Percentiles rank a stretch among this genome's conserved stretches.
Conservation (phyloP, 257 asterid genomes). For the Nicotiana sylvestris region DNA sequence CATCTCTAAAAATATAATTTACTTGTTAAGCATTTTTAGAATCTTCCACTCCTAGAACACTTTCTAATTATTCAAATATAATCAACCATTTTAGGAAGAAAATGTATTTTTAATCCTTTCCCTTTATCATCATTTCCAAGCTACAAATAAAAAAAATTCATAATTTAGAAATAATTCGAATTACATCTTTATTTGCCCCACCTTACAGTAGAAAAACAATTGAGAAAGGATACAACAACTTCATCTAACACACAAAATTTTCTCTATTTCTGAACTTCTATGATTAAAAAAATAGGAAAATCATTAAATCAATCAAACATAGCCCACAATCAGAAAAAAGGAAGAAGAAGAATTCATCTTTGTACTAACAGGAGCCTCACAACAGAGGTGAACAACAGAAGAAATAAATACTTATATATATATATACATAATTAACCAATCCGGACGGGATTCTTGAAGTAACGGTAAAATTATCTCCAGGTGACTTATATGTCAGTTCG, state of each 20-base stretch:
- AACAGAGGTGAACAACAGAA: background rate
- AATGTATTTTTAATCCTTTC: background rate
- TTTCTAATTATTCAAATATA: background rate
- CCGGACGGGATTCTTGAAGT: too few species aligned
- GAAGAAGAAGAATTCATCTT: background rate
- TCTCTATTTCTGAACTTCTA: background rate
- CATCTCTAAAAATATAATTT: background rate
- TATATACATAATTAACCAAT: background rate
- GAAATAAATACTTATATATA: too few species aligned
- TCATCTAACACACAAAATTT: background rate
- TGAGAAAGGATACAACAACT: background rate
- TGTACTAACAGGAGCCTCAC: background rate
- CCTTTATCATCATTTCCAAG: background rate
- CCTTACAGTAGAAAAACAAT: too few species aligned
- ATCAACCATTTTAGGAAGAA: background rate
- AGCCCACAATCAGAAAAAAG: background rate
- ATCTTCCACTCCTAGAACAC: background rate
- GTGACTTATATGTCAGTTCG: too few species aligned
- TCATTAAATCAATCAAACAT: background rate
- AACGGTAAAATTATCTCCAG: too few species aligned
- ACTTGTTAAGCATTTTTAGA: background rate
- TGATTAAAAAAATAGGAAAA: too few species aligned
- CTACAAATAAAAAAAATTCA: background rate
- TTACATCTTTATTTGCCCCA: too few species aligned
- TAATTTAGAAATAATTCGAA: too few species aligned